A percentile compares a stretch with the other conserved stretches of the same genome.
phyloP scores from a whole-genome alignment of 1,284 basidiomycete genomes.

The Cutaneotrichosporon cutaneum region DNA sequence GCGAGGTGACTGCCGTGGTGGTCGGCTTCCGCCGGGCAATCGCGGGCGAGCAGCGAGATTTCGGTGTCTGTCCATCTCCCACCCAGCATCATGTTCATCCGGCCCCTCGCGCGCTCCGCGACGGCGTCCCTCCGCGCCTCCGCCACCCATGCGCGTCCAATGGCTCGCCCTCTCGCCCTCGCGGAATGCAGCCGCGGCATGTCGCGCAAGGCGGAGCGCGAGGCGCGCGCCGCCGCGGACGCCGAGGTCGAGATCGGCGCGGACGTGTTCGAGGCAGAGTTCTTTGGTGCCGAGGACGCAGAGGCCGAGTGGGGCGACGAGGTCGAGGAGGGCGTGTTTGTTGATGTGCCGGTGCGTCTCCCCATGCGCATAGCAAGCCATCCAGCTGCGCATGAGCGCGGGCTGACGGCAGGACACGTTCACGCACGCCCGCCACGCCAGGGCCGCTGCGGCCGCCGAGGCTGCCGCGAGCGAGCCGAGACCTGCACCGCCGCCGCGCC shows the following conservation, averaged over 20 bases:
- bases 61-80: not conserved
- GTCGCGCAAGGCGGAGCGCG: not conserved
- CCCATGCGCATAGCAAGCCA: no score
- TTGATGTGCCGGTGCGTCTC: slow-evolving; percentile 17
- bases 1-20: no score
- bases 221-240: not conserved
- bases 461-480: not conserved
- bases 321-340: slow-evolving; percentile 22
- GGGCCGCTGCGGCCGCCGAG: not conserved
- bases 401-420: not conserved
- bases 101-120: not conserved
- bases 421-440: not conserved
- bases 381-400: not conserved
- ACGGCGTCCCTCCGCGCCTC: not conserved
- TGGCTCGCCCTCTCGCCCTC: not conserved
- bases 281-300: not conserved
- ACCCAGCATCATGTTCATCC: not conserved
- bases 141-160: not conserved
- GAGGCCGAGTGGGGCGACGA: slow-evolving; percentile 22
- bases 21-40: no score
- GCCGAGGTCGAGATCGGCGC: slow-evolving; percentile 10
- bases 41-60: not conserved
- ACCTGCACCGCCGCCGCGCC: not conserved
- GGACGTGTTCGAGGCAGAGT: slow-evolving; percentile 12
- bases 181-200: not conserved